phyloP scores from a whole-genome alignment of 2,329 filamentous ascomycete genomes.

The Dryadomyces quercus-mongolicae region DNA sequence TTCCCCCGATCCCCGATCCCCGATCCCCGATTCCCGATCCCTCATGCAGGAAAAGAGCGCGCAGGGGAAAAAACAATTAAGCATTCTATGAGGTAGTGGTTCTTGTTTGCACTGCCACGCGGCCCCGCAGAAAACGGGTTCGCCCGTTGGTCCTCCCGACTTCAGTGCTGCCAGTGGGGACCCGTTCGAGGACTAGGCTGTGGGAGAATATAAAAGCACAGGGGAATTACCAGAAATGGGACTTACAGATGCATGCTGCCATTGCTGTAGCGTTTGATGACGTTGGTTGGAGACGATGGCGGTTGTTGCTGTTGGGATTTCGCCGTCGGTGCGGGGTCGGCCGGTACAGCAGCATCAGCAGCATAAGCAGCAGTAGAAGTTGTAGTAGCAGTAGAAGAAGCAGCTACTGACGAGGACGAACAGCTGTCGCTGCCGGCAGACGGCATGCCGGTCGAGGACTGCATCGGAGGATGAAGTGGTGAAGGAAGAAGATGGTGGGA shows the following conservation, averaged over 20 bases:
- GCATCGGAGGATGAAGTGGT: background rate
- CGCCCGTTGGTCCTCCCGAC: conserved; percentile 6
- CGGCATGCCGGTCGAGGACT: background rate
- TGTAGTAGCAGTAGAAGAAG: too few relatives aligned
- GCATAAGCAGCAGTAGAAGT: background rate
- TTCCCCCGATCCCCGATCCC: background rate
- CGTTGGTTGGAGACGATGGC: background rate
- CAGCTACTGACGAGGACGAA: too few relatives aligned
- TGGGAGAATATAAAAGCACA: background rate
- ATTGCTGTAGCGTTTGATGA: background rate
- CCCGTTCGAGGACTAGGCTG: background rate
- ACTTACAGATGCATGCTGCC: background rate
- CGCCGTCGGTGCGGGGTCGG: conserved; percentile 10
- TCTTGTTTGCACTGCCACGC: conserved; percentile 12
- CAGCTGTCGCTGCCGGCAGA: too few relatives aligned
- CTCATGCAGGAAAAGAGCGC: background rate
- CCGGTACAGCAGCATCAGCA: conserved; percentile 8
- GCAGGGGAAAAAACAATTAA: background rate
- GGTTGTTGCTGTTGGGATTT: background rate
- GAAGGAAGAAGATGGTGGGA: too few relatives aligned
- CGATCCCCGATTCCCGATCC: background rate
- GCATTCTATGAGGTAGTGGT: background rate
- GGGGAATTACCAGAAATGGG: too few relatives aligned
- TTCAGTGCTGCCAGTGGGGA: background rate
- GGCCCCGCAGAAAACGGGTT: conserved; percentile 11